phyloP scores from a whole-genome alignment of 805 yeast species.

The Dipodascopsis uninucleata region DNA sequence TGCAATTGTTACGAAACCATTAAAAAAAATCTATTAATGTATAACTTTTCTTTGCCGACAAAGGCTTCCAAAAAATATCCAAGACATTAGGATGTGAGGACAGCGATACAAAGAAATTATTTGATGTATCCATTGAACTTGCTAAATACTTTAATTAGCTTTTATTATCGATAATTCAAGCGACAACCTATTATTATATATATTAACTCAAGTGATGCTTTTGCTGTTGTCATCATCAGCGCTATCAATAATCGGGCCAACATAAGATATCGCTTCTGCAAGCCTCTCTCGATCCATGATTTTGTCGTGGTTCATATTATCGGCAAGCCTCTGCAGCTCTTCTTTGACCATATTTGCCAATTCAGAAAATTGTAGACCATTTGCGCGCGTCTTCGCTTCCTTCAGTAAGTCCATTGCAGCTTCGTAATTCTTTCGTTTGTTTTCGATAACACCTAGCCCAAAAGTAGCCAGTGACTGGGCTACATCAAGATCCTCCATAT shows the following conservation, averaged over 20 bases:
- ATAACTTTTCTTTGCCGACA: no score
- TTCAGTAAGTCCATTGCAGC: slow-evolving; percentile 59
- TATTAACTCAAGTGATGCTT: no score
- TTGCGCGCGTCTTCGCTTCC: slow-evolving; percentile 68
- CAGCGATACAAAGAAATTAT: neutral
- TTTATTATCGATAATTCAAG: no score
- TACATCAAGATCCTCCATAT: slow-evolving; percentile 44
- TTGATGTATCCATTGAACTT: no score
- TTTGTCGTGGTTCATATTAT: slow-evolving; percentile 28
- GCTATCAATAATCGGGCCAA: no score
- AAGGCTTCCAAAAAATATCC: no score
- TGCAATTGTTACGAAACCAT: neutral
- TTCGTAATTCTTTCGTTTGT: slow-evolving; percentile 55
- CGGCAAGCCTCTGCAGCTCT: slow-evolving; percentile 55
- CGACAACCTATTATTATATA: no score
- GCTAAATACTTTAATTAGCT: no score
- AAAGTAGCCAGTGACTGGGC: slow-evolving; percentile 77
- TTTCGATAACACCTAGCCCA: slow-evolving; percentile 75
- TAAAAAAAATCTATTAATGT: no score
- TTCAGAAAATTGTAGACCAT: slow-evolving; percentile 60
- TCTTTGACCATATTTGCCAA: slow-evolving; percentile 60
- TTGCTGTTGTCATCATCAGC: no score
- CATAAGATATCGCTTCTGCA: slow-evolving; percentile 8
- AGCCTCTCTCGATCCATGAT: slow-evolving; percentile 4
- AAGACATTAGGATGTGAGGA: no score